These are phyloP conservation scores for Lactarius hengduanensis DNA, from an alignment of 768 basidiomycete genomes.

Conservation along the genomic window DNA sequence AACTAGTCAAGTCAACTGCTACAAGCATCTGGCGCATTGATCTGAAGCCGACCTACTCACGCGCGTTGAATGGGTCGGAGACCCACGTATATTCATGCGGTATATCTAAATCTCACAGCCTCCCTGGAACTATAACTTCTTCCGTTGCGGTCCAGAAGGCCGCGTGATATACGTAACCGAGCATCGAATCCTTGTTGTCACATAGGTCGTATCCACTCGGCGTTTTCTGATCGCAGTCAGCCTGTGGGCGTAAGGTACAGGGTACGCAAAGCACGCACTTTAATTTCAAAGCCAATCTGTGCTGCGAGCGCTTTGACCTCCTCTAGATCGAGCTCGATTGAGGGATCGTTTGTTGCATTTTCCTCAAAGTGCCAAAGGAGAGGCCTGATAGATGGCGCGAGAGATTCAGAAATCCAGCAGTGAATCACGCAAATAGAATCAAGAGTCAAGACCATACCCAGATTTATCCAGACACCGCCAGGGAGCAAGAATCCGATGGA, in stretches of 20 bases:
- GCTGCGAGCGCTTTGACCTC: conserved; percentile 78
- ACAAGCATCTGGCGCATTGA: not conserved
- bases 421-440: not conserved
- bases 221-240: conserved; percentile 61
- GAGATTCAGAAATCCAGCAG: not conserved
- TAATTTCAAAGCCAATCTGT: conserved; percentile 77
- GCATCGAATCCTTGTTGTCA: conserved; percentile 75
- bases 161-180: conserved; percentile 80
- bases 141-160: conserved; percentile 82
- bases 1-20: not conserved
- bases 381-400: conserved; percentile 45
- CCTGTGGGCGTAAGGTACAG: not conserved
- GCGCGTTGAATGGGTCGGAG: not conserved
- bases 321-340: conserved; percentile 86
- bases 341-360: conserved; percentile 73
- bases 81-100: not conserved
- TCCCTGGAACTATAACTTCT: conserved; percentile 30
- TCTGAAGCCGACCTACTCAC: not conserved
- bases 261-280: conserved; percentile 47
- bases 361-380: conserved; percentile 98
- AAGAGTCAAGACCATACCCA: conserved; percentile 46
- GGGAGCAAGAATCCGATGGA: conserved; percentile 79
- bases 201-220: conserved; percentile 81
- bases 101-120: not conserved
- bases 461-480: conserved; percentile 90